These are phyloP conservation scores for Myxozyma monticola DNA, from an alignment of 805 yeast genomes.

Conservation along the genomic window DNA sequence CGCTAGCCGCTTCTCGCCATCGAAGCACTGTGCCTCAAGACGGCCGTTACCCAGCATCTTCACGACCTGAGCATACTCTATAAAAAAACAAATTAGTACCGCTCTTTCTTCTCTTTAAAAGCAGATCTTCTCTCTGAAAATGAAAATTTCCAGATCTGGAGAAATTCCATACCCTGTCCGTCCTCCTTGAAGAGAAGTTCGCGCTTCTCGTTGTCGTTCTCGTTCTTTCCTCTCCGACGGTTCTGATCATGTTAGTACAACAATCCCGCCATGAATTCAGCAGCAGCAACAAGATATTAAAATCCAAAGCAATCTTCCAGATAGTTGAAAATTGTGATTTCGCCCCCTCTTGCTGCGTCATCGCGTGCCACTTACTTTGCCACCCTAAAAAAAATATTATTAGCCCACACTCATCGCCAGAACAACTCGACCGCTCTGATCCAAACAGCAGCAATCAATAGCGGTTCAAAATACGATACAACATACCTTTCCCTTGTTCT, in stretches of 20 bases:
- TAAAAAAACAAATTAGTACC: background rate
- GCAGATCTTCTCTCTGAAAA: too few relatives aligned
- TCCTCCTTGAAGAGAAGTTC: conserved; percentile 90
- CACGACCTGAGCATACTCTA: conserved; percentile 94
- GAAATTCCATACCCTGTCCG: conserved; percentile 62
- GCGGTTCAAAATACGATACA: background rate
- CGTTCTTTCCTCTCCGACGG: conserved; percentile 98
- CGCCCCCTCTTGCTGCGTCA: too few relatives aligned
- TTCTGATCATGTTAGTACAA: too few relatives aligned
- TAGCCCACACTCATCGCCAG: too few relatives aligned
- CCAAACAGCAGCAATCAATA: too few relatives aligned
- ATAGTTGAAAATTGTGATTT: too few relatives aligned
- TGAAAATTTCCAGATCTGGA: background rate
- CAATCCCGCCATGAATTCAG: too few relatives aligned
- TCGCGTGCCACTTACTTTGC: conserved; percentile 45
- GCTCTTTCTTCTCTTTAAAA: background rate
- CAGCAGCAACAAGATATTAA: too few relatives aligned
- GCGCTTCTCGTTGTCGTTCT: conserved; percentile 85
- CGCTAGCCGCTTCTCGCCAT: conserved; percentile 89
- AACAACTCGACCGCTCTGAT: too few relatives aligned
- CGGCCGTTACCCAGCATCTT: conserved; percentile 99
- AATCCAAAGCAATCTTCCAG: too few relatives aligned
- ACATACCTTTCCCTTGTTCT: conserved; percentile 67
- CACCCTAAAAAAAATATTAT: conserved; percentile 39
- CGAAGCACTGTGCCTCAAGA: conserved; percentile 92